These are phyloP conservation scores for Cordyceps cateniannulata DNA, from an alignment of 2,329 filamentous ascomycete species.

Conservation along the genomic window DNA sequence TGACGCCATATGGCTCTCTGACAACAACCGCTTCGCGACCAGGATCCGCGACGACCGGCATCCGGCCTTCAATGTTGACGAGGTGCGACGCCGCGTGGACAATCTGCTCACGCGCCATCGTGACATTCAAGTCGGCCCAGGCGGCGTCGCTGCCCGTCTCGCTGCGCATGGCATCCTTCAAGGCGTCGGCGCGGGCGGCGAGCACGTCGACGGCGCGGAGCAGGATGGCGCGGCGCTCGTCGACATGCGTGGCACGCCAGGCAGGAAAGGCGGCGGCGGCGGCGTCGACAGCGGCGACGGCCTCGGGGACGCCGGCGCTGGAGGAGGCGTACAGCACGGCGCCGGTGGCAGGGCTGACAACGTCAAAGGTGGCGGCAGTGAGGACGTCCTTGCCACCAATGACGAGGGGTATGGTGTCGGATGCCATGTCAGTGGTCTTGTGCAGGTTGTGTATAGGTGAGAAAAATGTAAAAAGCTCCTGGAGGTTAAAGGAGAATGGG, in stretches of 20 bases:
- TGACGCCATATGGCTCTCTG: conserved; percentile 24
- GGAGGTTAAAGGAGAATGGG: background rate
- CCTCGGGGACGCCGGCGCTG: conserved; percentile 31
- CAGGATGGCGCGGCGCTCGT: conserved; percentile 61
- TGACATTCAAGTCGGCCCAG: conserved; percentile 38
- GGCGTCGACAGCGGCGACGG: conserved; percentile 42
- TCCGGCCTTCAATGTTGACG: conserved; percentile 29
- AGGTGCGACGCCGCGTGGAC: conserved; percentile 39
- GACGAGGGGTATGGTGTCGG: conserved; percentile 30
- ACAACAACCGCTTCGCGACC: conserved; percentile 28
- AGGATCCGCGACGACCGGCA: conserved; percentile 27
- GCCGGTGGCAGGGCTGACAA: conserved; percentile 49
- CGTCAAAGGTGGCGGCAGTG: conserved; percentile 43
- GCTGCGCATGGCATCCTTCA: conserved; percentile 49
- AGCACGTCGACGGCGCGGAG: conserved; percentile 62
- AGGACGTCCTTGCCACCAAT: conserved; percentile 39
- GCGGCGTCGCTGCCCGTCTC: conserved; percentile 36
- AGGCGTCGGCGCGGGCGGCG: conserved; percentile 51
- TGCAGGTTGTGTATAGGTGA: background rate
- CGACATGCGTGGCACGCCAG: conserved; percentile 60
- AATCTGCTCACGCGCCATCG: conserved; percentile 30
- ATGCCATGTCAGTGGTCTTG: background rate
- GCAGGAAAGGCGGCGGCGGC: conserved; percentile 62
- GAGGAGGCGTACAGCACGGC: conserved; percentile 37
- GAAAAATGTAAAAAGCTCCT: no score